Evolutionary conservation across 176 grass and related monocot species (phyloP).

Genomic region (Areca catechu): DNA sequence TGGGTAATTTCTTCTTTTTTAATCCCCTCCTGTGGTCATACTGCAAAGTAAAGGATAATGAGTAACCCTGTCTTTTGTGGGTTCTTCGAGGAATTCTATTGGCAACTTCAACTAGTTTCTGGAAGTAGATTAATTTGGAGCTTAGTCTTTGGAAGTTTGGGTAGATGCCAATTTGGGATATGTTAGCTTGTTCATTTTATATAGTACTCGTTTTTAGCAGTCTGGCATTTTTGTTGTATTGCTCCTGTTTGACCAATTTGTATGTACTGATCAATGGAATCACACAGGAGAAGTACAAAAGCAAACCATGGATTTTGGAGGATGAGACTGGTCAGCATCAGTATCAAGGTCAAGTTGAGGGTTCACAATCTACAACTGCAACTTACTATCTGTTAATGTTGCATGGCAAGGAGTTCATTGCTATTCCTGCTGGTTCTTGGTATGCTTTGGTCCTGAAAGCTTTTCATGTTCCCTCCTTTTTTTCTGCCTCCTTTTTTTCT

Average conservation of each 20-base stretch:
- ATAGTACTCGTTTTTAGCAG: no score
- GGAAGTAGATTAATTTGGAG: no score
- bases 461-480: neutral
- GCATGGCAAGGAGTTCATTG: constrained; percentile 52
- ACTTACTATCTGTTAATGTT: constrained; percentile 65
- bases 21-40: no score
- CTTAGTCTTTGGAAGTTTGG: neutral
- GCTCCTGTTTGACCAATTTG: neutral
- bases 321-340: constrained; percentile 66
- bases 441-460: constrained; percentile 16
- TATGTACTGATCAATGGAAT: constrained; percentile 16
- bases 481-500: constrained; percentile 1
- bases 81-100: no score
- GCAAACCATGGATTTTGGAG: constrained; percentile 78
- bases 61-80: no score
- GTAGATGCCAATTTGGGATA: no score
- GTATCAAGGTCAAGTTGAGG: constrained; percentile 64
- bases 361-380: constrained; percentile 56
- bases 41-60: no score
- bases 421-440: constrained; percentile 68
- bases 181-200: no score
- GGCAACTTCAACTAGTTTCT: no score
- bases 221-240: no score
- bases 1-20: no score
- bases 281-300: constrained; percentile 57